phyloP scores from a whole-genome alignment of 1,139 yeast genomes.

The Cylindricascospora bacillispora region DNA sequence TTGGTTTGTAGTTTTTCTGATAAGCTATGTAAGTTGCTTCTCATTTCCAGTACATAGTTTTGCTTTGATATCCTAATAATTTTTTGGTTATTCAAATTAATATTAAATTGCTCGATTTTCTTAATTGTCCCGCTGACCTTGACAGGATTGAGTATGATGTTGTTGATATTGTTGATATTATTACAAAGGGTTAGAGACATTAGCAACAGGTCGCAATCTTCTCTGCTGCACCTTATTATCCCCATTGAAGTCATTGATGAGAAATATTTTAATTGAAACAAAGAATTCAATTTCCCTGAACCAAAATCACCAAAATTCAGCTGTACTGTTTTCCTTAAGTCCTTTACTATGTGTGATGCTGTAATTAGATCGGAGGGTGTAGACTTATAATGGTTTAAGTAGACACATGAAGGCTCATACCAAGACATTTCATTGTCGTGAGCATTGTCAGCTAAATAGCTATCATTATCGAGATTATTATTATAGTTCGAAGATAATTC shows the following conservation, averaged over 20 bases:
- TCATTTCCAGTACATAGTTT: no score
- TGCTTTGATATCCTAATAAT: conserved; percentile 25
- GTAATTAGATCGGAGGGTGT: conserved; percentile 36
- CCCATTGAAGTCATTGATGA: conserved; percentile 77
- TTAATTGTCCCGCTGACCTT: conserved; percentile 83
- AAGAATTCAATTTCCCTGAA: conserved; percentile 48
- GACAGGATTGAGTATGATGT: conserved; percentile 46
- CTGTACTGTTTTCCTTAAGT: conserved; percentile 42
- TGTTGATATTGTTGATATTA: conserved; percentile 34
- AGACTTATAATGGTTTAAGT: conserved; percentile 37
- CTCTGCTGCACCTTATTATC: conserved; percentile 64
- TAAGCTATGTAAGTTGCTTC: conserved; percentile 6
- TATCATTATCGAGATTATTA: conserved; percentile 4
- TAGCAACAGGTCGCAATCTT: conserved; percentile 46
- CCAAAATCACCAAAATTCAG: conserved; percentile 71
- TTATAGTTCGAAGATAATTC: not conserved
- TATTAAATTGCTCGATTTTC: conserved; percentile 62
- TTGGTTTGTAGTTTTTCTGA: conserved; percentile 8
- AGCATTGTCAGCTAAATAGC: conserved; percentile 1
- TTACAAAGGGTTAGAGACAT: conserved; percentile 61
- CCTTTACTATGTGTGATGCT: conserved; percentile 36
- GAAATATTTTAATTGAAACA: conserved; percentile 64
- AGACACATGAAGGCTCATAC: conserved; percentile 23
- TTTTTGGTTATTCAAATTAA: conserved; percentile 32
- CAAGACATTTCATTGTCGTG: conserved; percentile 13